Conservation (phyloP, 2,329 filamentous ascomycete genomes). For the Seiridium cupressi region DNA sequence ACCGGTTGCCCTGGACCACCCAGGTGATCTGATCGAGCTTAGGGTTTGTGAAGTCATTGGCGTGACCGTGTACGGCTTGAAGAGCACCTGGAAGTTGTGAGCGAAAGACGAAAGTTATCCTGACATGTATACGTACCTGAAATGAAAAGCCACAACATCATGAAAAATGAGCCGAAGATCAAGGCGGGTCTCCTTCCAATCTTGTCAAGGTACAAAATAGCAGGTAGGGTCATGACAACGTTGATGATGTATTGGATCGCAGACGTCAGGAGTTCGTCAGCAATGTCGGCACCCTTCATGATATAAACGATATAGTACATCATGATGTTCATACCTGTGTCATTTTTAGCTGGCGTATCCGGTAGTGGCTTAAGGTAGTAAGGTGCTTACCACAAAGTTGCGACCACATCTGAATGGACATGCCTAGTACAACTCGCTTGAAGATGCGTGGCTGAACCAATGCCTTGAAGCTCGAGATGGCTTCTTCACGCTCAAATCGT, state of each 20-base stretch:
- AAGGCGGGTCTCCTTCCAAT: constrained; percentile 57
- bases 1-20: constrained; percentile 49
- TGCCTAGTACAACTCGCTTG: constrained; percentile 55
- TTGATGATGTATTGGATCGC: constrained; percentile 66
- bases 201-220: constrained; percentile 59
- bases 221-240: constrained; percentile 56
- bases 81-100: constrained; percentile 39
- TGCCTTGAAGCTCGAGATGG: constrained; percentile 45
- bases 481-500: constrained; percentile 51
- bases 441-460: constrained; percentile 50
- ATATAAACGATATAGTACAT: constrained; percentile 61
- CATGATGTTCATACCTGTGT: constrained; percentile 57
- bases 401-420: constrained; percentile 59
- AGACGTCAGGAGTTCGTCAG: constrained; percentile 55
- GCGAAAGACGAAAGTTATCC: neutral
- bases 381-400: constrained; percentile 43
- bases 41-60: constrained; percentile 38
- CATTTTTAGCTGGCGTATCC: neutral
- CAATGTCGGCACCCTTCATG: constrained; percentile 56
- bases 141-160: constrained; percentile 62
- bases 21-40: constrained; percentile 52
- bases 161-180: constrained; percentile 53
- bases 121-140: constrained; percentile 38
- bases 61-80: constrained; percentile 57
- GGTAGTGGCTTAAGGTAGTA: no score